Base-by-base conservation (phyloP, 106 monocot genomes). In the Dendrobium officinale region DNA sequence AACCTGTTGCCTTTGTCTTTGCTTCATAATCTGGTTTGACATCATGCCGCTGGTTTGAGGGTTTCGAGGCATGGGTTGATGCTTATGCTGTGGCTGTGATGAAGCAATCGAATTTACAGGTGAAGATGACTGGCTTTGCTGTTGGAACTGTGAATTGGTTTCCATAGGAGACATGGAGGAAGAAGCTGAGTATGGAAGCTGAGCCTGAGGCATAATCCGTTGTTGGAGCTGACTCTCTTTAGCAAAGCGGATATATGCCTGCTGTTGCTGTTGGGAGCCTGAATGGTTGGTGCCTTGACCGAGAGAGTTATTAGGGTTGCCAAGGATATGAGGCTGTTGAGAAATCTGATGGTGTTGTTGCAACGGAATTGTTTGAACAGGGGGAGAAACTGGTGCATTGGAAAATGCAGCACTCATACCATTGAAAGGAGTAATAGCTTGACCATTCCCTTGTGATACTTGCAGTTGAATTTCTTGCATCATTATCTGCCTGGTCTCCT, bases 381-480 rank as follows among this genome's bases (percentile, higher is more conserved):
- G 45, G 37, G 84, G 74, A 79, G 85, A 70, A 31, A 81, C 73
- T 44, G 74, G 42, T 13, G 88, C 82, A 76, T 81, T 85, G 48
- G 94, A 81, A 76, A 88, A 92, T 8, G 86, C 77, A 2, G 80
- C 73, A 49, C 77, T 88, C 22, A 90, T 78, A 54, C 85, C 74
- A 87, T 49, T 88, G 79, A 91, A 87, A 80, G 90, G 78, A 16
- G 83, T 31, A 6, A 86, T 76, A 41, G 83, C 17, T 55, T 81
- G 89, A 75, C 56, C 84, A 83, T 79, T 92, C 29, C 84, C 90
- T 83, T 89, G 96, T 16, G 91, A 86, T 10, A 48, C 84, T 86
- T 95, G 95, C 55, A 99, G 54, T 58, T 90, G 94, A 56, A 94
- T 55, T 49, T 97, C 94, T 79, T 89, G 92, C 86, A 92, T 89